Percentiles rank a stretch among this genome's conserved stretches.
These are phyloP conservation scores for Psidium guajava DNA, from an alignment of 345 rosid species.

Conservation along the genomic window DNA sequence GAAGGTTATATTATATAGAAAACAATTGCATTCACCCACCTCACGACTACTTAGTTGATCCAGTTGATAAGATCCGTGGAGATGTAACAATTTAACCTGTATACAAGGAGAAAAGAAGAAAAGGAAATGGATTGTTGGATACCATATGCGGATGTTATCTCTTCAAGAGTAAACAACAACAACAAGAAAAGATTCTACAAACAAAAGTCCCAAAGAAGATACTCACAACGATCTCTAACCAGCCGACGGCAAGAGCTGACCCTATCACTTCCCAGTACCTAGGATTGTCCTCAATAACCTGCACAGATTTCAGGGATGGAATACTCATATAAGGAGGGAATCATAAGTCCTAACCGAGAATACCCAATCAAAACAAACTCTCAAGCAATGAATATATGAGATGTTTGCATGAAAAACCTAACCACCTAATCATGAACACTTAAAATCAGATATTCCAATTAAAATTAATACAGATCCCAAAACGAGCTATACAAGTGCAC, in stretches of 20 bases:
- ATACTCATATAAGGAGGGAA: neutral
- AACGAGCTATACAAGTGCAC: neutral
- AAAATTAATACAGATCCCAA: neutral
- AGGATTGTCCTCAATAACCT: constrained; percentile 74
- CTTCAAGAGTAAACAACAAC: neutral
- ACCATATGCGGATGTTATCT: neutral
- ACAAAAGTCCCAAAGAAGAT: neutral
- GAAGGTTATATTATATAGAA: neutral
- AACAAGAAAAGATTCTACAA: neutral
- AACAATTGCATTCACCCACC: constrained; percentile 33
- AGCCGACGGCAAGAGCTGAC: constrained; percentile 81
- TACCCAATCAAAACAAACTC: neutral
- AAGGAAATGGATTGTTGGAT: neutral
- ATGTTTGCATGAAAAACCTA: neutral
- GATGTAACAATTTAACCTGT: constrained; percentile 78
- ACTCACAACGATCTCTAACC: constrained; percentile 85
- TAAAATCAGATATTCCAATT: neutral
- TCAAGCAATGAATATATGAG: neutral
- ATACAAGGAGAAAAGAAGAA: constrained; percentile 5
- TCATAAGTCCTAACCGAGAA: neutral
- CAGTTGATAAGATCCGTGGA: constrained; percentile 86
- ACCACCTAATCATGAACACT: neutral
- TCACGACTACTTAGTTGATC: constrained; percentile 85
- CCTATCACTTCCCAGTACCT: constrained; percentile 80
- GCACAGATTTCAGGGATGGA: constrained; percentile 2